phyloP scores from a whole-genome alignment of 2,329 filamentous ascomycete genomes.

The Penicillium hesseltinei region DNA sequence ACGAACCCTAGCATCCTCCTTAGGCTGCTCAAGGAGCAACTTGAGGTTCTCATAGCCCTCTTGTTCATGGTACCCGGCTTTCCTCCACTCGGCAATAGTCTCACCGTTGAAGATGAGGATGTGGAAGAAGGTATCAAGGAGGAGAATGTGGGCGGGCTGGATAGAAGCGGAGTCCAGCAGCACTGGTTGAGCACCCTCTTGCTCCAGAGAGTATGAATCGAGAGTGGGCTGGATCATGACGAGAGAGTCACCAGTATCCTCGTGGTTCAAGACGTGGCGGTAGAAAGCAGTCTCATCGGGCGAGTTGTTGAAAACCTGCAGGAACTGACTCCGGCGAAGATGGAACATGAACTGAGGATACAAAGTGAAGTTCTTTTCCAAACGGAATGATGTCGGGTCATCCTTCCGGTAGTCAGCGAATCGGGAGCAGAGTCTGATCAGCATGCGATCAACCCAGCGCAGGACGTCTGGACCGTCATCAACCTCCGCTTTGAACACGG shows the following conservation, averaged over 20 bases:
- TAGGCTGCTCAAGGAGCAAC: conserved; percentile 81
- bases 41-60: conserved; percentile 98
- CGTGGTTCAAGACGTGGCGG: conserved; percentile 92
- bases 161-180: conserved; percentile 95
- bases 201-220: conserved; percentile 95
- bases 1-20: conserved; percentile 89
- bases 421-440: conserved; percentile 91
- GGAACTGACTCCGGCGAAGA: conserved; percentile 89
- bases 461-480: conserved; percentile 98
- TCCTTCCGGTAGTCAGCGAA: conserved; percentile 99
- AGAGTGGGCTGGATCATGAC: conserved; percentile 99
- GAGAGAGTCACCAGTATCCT: conserved; percentile 93
- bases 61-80: conserved; percentile 96
- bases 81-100: conserved; percentile 96
- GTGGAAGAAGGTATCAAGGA: conserved; percentile 98
- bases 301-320: conserved; percentile 99
- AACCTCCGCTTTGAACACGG: conserved; percentile 97
- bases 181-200: conserved; percentile 90
- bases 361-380: conserved; percentile 98
- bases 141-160: conserved; percentile 85
- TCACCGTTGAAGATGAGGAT: conserved; percentile 99
- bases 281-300: conserved; percentile 99
- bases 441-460: conserved; percentile 97
- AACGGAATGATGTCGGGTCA: conserved; percentile 90
- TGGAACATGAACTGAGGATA: conserved; percentile 99